These are phyloP conservation scores for Brachypodium distachyon DNA, from an alignment of 202 grass and related monocot species.

Conservation along the genomic window DNA sequence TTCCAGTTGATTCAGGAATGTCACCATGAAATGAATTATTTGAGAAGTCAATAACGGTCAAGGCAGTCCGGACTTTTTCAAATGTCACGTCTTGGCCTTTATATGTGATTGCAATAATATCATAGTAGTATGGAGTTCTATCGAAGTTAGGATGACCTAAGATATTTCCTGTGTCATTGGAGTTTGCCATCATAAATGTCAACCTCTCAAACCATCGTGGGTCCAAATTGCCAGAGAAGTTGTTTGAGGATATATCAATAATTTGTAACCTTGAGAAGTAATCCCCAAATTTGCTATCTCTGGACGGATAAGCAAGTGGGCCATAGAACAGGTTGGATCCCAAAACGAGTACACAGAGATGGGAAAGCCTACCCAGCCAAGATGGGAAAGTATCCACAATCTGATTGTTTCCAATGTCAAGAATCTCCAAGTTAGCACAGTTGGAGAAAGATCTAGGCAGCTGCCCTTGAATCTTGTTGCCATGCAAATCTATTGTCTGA, in stretches of 20 bases:
- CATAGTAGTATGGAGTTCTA: neutral
- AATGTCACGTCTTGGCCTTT: constrained; percentile 19
- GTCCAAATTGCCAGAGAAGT: constrained; percentile 24
- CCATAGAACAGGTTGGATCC: neutral
- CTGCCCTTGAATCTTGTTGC: constrained; percentile 27
- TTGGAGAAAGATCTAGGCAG: constrained; percentile 30
- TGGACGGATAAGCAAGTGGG: neutral
- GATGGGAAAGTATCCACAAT: constrained; percentile 39
- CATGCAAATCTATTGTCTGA: constrained; percentile 34
- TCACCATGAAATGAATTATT: constrained; percentile 28
- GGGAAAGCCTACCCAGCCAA: constrained; percentile 11
- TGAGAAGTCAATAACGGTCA: constrained; percentile 43
- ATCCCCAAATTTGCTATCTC: neutral
- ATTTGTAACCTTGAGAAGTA: constrained; percentile 28
- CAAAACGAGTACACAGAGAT: neutral
- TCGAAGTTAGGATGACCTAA: accelerated
- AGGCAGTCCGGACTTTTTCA: constrained; percentile 3
- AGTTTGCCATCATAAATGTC: constrained; percentile 11
- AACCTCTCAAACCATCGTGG: constrained; percentile 13
- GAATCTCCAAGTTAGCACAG: constrained; percentile 2
- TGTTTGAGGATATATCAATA: constrained; percentile 45
- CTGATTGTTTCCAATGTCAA: constrained; percentile 50
- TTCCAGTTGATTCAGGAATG: constrained; percentile 38
- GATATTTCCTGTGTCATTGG: neutral
- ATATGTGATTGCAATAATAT: constrained; percentile 19